Conservation (phyloP, 2,329 filamentous ascomycete species). For the Aspergillus pseudonomiae region DNA sequence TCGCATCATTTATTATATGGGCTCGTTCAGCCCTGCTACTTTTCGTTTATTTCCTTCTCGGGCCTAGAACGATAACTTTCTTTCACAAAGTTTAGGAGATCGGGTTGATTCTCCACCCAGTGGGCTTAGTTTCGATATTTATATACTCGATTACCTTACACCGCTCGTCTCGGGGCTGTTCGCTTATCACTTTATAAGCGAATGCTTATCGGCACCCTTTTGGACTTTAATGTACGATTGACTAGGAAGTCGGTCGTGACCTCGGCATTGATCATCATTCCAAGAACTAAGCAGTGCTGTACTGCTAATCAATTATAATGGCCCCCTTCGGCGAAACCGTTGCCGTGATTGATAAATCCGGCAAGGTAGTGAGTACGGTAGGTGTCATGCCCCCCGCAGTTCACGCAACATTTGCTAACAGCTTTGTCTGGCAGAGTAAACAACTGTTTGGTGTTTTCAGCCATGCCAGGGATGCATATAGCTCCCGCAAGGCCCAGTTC, state of each 20-base stretch:
- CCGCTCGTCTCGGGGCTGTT: slow-evolving; percentile 23
- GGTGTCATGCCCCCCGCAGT: slow-evolving; percentile 39
- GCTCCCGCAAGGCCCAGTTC: slow-evolving; percentile 82
- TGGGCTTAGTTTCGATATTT: slow-evolving; percentile 20
- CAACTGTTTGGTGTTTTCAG: slow-evolving; percentile 89
- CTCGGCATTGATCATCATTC: not conserved
- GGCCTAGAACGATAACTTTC: slow-evolving; percentile 19
- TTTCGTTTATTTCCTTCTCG: not conserved
- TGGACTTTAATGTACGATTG: slow-evolving; percentile 16
- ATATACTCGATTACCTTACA: slow-evolving; percentile 23
- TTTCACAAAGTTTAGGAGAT: slow-evolving; percentile 15
- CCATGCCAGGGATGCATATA: slow-evolving; percentile 85
- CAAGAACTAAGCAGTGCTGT: not conserved
- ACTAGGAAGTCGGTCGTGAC: slow-evolving; percentile 6
- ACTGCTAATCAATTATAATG: slow-evolving; percentile 23
- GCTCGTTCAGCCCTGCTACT: not conserved
- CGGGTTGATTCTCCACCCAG: slow-evolving; percentile 23
- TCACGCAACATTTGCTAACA: slow-evolving; percentile 20
- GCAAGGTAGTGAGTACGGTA: slow-evolving; percentile 88
- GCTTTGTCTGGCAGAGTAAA: slow-evolving; percentile 66
- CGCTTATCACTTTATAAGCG: slow-evolving; percentile 13
- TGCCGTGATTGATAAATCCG: slow-evolving; percentile 87
- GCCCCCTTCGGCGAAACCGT: slow-evolving; percentile 66
- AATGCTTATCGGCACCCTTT: slow-evolving; percentile 1
- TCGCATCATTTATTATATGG: slow-evolving; percentile 5